Evolutionary conservation across 164 flowering plant species (phyloP).

Genomic region (Taxillus chinensis): DNA sequence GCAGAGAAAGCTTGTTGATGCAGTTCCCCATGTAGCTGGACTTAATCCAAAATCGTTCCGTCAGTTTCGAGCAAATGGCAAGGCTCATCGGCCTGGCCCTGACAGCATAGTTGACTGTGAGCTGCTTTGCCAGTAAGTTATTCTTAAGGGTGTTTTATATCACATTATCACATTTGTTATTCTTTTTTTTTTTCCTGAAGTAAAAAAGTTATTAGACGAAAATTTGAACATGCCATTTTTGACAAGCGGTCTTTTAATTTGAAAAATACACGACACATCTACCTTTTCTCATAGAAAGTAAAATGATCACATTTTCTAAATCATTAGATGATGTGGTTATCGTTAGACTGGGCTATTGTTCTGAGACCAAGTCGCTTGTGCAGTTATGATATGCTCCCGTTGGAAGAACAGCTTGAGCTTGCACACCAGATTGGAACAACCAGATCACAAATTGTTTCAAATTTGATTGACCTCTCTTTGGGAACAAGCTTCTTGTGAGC

Average conservation of each 20-base stretch:
- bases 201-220: too few relatives aligned
- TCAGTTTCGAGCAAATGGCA: constrained; percentile 76
- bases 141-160: neutral
- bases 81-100: constrained; percentile 94
- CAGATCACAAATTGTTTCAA: constrained; percentile 68
- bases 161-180: neutral
- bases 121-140: constrained; percentile 86
- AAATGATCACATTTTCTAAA: too few relatives aligned
- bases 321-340: too few relatives aligned
- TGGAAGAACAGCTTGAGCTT: constrained; percentile 84
- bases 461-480: constrained; percentile 62
- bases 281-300: too few relatives aligned
- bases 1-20: constrained; percentile 78
- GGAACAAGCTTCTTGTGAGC: constrained; percentile 78
- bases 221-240: too few relatives aligned
- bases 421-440: constrained; percentile 88
- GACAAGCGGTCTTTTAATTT: too few relatives aligned
- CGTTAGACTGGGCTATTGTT: too few relatives aligned
- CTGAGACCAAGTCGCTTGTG: constrained; percentile 2
- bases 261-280: too few relatives aligned
- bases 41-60: constrained; percentile 81
- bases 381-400: constrained; percentile 85
- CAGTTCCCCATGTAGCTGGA: constrained; percentile 88
- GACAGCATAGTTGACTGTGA: constrained; percentile 95
- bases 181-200: neutral